A percentile compares a stretch with the other conserved stretches of the same genome.
phyloP scores from a whole-genome alignment of 108 stramenopile species.

The Cyclotella sp. region DNA sequence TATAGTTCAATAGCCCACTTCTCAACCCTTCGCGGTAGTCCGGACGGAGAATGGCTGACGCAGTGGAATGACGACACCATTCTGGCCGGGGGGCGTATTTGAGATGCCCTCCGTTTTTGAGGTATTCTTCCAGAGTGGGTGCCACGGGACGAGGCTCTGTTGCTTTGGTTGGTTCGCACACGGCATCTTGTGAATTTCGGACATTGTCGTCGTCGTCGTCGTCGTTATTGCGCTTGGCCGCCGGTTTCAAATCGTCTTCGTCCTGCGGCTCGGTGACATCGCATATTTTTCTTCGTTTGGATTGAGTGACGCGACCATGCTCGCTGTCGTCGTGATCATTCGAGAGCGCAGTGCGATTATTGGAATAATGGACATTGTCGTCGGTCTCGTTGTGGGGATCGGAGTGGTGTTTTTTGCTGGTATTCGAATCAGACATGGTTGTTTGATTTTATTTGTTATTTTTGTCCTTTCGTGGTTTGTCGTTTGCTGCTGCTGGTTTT shows the following conservation, averaged over 20 bases:
- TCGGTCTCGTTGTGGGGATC: too few relatives aligned
- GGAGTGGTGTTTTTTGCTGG: too few relatives aligned
- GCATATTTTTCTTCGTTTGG: conserved; percentile 7
- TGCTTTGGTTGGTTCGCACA: background rate
- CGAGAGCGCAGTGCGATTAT: too few relatives aligned
- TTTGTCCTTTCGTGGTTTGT: too few relatives aligned
- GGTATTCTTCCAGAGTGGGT: conserved; percentile 35
- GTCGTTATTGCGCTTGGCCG: background rate
- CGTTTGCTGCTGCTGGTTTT: too few relatives aligned
- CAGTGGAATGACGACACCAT: conserved; percentile 26
- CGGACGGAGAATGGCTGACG: background rate
- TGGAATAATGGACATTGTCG: too few relatives aligned
- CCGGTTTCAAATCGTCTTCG: conserved; percentile 15
- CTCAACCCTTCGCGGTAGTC: too few relatives aligned
- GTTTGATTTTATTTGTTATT: too few relatives aligned
- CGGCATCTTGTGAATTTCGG: background rate
- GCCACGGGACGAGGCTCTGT: conserved; percentile 14
- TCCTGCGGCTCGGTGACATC: background rate
- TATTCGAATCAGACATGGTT: too few relatives aligned
- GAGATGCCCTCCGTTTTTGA: conserved; percentile 4
- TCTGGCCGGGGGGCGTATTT: conserved; percentile 35
- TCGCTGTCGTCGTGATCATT: background rate
- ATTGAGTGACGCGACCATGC: background rate
- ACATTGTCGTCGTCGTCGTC: background rate
- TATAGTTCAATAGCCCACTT: too few relatives aligned